Base-by-base conservation (phyloP, 805 yeast genomes). In the Saccharomyces paradoxus region DNA sequence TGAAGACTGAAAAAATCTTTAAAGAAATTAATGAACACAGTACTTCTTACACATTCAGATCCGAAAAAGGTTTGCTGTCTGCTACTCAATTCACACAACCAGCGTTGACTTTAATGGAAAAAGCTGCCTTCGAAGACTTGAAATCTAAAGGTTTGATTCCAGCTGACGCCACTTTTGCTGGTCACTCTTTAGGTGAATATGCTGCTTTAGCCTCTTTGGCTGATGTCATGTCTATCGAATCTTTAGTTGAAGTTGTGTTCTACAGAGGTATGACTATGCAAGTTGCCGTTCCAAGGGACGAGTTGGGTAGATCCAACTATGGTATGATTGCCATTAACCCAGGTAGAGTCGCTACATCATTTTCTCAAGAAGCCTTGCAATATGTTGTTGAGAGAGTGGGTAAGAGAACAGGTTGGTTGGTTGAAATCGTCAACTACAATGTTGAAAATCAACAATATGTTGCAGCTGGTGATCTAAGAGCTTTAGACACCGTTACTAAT, bases 221-320 rank as follows among this genome's bases (percentile, higher is more conserved):
- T 53, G 96, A 94, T 71, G 97, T 95, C 56, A 92, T 94, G 98
- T 96, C 98, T 50, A 90, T 94, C 65, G 99, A 94, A 77, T 87
- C 96, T 5, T 80, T 92, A 63, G 97, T 92, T 59, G 98, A 92
- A 73, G 96, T 92, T 72, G 98, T 92, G 53, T 94, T 94, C 81
- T 95, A 94, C 82, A 86, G 99, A 80, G 99, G 99, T 81, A 94
- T 94, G 98, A 95, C 99, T 50, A 94, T 94, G 99, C 99, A 94
- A 79, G 99, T 94, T 61, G 99, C 99, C 50, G 99, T 94, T 62
- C 98, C 98, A 71, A 87, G 99, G 78, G 99, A 94, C 74, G 81
- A 84, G 54, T 71, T 75, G 51, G 99, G 99, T 50, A 87, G 98
- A 77, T 94, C 99, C 56, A 94, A 94, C 79, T 94, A 94, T 69